Percentiles rank a stretch among this genome's conserved stretches.
These are phyloP conservation scores for Leishmania braziliensis DNA, from an alignment of 208 protist genomes.

Conservation along the genomic window DNA sequence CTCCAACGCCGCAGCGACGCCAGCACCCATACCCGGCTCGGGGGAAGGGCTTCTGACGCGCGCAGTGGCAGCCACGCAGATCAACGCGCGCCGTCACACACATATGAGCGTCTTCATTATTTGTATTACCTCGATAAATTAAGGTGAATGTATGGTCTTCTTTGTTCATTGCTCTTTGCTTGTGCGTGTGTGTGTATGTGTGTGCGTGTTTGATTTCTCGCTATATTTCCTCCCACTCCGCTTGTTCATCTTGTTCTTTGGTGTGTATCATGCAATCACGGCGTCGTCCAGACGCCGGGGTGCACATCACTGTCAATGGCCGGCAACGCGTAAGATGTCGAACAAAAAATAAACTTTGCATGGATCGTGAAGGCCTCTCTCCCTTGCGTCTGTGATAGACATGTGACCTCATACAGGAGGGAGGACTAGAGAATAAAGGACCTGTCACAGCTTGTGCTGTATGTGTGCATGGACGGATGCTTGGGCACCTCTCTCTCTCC, in stretches of 20 bases:
- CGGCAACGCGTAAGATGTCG: not conserved
- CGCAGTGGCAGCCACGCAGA: not conserved
- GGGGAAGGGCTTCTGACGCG: not conserved
- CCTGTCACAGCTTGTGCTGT: not conserved
- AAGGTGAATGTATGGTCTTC: not conserved
- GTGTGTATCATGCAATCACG: not conserved
- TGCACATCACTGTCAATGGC: not conserved
- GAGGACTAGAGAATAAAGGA: not conserved
- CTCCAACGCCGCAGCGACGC: not conserved
- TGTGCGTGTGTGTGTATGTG: not conserved
- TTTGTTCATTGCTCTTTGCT: not conserved
- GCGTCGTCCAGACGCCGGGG: not conserved
- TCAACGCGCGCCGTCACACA: not conserved
- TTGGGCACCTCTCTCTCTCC: not conserved
- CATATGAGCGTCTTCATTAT: not conserved
- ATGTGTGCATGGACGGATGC: not conserved
- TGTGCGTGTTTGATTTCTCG: not conserved
- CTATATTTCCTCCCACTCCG: not conserved
- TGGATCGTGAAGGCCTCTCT: not conserved
- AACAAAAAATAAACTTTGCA: not conserved
- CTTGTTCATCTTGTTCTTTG: not conserved
- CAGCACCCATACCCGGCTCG: not conserved
- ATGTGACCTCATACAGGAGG: not conserved
- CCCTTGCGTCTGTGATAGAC: not conserved
- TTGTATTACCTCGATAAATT: not conserved